A percentile compares a stretch with the other conserved stretches of the same genome.
These are phyloP conservation scores for Oryza coarctata DNA, from an alignment of 176 grass and related monocot genomes.

Conservation along the genomic window DNA sequence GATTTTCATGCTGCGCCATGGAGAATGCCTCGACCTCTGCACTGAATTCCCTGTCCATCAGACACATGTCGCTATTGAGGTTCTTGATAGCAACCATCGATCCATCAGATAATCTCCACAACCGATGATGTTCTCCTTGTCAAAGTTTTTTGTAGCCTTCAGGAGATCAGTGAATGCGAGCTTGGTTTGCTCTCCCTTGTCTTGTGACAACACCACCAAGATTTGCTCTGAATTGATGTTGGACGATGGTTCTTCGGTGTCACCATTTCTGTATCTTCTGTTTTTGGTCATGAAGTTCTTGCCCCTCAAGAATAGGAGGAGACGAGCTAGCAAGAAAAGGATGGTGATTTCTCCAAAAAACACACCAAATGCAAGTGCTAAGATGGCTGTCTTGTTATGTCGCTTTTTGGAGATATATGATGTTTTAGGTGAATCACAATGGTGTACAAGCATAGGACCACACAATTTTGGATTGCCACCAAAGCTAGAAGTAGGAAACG, in stretches of 20 bases:
- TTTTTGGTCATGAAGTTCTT: neutral
- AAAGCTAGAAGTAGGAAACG: conserved; percentile 46
- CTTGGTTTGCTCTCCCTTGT: conserved; percentile 5
- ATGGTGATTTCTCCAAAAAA: conserved; percentile 36
- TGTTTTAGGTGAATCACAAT: conserved; percentile 9
- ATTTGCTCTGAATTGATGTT: conserved; percentile 29
- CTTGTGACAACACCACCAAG: conserved; percentile 19
- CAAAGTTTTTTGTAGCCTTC: conserved; percentile 69
- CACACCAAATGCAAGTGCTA: conserved; percentile 39
- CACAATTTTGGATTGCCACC: conserved; percentile 55
- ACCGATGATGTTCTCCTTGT: conserved; percentile 59
- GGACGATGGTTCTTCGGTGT: neutral
- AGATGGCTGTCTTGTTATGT: neutral
- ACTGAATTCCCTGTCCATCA: conserved; percentile 66
- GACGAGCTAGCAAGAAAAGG: conserved; percentile 33
- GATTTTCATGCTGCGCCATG: conserved; percentile 57
- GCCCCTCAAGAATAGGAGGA: neutral
- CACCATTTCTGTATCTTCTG: neutral
- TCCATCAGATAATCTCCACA: conserved; percentile 54
- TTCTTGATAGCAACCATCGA: conserved; percentile 59
- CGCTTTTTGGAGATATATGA: neutral
- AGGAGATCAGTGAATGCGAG: conserved; percentile 47
- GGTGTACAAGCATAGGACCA: conserved; percentile 35
- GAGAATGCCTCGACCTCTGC: conserved; percentile 61
- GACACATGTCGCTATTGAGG: conserved; percentile 49